Percentiles rank a stretch among this genome's conserved stretches.
phyloP scores from a whole-genome alignment of 2,329 filamentous ascomycete genomes.

The Penicillium nordicum region DNA sequence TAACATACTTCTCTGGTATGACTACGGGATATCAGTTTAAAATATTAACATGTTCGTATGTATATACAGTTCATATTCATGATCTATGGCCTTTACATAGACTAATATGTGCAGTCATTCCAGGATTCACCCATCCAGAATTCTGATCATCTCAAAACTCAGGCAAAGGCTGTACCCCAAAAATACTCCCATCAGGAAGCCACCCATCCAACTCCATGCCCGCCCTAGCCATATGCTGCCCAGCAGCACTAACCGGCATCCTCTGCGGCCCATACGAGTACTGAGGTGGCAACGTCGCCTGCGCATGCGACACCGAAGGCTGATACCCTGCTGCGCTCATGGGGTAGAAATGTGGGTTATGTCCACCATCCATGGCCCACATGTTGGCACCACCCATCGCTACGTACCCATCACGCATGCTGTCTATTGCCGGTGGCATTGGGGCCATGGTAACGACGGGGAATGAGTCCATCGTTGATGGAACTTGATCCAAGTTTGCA shows the following conservation, averaged over 20 bases:
- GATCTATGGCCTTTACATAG: background rate
- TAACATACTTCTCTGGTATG: background rate
- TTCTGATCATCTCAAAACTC: slow-evolving; percentile 19
- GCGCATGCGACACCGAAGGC: slow-evolving; percentile 16
- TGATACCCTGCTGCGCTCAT: slow-evolving; percentile 18
- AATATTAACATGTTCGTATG: background rate
- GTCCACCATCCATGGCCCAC: slow-evolving; percentile 23
- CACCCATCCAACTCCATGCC: slow-evolving; percentile 33
- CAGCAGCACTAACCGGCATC: slow-evolving; percentile 12
- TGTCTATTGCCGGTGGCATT: slow-evolving; percentile 19
- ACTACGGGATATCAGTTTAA: background rate
- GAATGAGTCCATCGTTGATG: slow-evolving; percentile 15
- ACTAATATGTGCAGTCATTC: background rate
- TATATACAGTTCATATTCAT: background rate
- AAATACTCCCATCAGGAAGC: slow-evolving; percentile 31
- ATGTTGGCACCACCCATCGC: slow-evolving; percentile 18
- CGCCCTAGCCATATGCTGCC: slow-evolving; percentile 14
- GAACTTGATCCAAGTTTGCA: background rate
- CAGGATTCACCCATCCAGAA: background rate
- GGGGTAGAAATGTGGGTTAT: slow-evolving; percentile 11
- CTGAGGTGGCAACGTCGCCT: slow-evolving; percentile 19
- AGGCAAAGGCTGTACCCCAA: slow-evolving; percentile 28
- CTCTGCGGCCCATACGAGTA: slow-evolving; percentile 24
- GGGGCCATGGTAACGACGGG: slow-evolving; percentile 14
- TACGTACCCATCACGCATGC: slow-evolving; percentile 22